Evolutionary conservation across 2,329 filamentous ascomycete species (phyloP), one percentile per base, ranked within the genome.

Genomic region (Beauveria sp.): DNA sequence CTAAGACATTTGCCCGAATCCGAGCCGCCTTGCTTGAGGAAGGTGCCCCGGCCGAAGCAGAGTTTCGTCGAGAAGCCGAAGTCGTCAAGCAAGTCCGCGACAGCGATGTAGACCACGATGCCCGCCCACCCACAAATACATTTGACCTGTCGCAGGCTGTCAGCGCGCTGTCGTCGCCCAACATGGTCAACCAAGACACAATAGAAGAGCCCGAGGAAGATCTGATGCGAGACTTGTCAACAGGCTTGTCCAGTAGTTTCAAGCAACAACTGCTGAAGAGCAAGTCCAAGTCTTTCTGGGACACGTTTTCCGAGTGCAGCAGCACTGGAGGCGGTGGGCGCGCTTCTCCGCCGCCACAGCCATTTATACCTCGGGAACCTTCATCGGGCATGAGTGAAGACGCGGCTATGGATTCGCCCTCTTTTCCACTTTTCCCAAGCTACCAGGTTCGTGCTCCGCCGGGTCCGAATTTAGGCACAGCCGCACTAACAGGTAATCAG

Each of bases 21-120:
- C 86, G 90, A 64, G 95, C 93, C 9, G 92, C 92, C 3, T 81
- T 99, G 0, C 81, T 90, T 62, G 95, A 99, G 75, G 95, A 99
- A 76, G 84, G 85, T 18, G 86, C 92, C 0, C 95, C 95, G 0
- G 80, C 96, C 10, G 95, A 99, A 68, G 88, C 89, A 47, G 95
- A 99, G 73, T 86, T 91, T 62, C 87, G 90, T 58, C 88, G 92
- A 45, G 95, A 99, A 78, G 92, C 93, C 43, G 93, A 98, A 74
- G 95, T 98, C 5, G 91, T 99, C 65, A 90, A 91, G 56, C 95
- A 97, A 74, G 93, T 98, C 30, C 89, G 92, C 47, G 95, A 98
- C 73, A 93, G 88, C 67, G 93, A 97, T 69, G 82, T 87, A 65
- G 85, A 86, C 54, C 75, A 86, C 16, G 82, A 84, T 61, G 77